Base-by-base conservation (phyloP, 768 basidiomycete genomes). In the Mycena indigotica region DNA sequence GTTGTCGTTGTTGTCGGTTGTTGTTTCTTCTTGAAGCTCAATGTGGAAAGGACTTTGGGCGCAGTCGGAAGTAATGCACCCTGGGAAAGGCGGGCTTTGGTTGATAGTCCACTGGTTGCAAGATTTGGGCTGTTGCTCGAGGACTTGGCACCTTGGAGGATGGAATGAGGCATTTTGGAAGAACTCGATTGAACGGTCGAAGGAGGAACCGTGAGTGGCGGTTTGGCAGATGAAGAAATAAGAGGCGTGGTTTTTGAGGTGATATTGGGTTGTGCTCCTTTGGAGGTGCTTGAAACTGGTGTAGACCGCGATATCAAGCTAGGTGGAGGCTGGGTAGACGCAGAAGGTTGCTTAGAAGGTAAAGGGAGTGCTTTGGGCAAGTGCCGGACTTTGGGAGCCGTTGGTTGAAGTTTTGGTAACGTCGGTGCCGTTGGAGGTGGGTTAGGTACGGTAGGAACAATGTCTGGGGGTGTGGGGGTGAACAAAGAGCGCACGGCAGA, bases 81-180 rank as follows among this genome's bases (percentile, higher is more conserved):
- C 39, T 73, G 70, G 38, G 69, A 67, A 0, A 75, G 49, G 3
- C 74, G 74, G 23, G 75, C 70, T 50, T 75, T 75, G n/a, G 74
- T 75, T 23, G 73, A 66, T 28, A 75, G 65, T 15, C 66, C 65
- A 41, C 74, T 74, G 46, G 28, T 25, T 15, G 8, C 41, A 23
- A 44, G 12, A 44, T 48, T 48, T 5, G 46, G 46, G 25, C 24
- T 48, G 46, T 26, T 48, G 46, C 25, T 28, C 46, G 46, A 12
- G 13, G 46, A 48, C 16, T 67, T 72, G 30, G 65, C 52, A 30
- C 39, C 30, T 29, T 35, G 32, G 32, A 35, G 8, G 32, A 40
- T 5, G 28, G 50, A 6, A 8, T 44, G 28, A 26, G 52, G 48
- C 50, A 44, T 17, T 28, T 25, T 35, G 28, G 5, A 6, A 35